Percentiles rank a stretch among this genome's conserved stretches.
Conservation (phyloP, 2,329 filamentous ascomycete species). For the Biscogniauxia sp. region DNA sequence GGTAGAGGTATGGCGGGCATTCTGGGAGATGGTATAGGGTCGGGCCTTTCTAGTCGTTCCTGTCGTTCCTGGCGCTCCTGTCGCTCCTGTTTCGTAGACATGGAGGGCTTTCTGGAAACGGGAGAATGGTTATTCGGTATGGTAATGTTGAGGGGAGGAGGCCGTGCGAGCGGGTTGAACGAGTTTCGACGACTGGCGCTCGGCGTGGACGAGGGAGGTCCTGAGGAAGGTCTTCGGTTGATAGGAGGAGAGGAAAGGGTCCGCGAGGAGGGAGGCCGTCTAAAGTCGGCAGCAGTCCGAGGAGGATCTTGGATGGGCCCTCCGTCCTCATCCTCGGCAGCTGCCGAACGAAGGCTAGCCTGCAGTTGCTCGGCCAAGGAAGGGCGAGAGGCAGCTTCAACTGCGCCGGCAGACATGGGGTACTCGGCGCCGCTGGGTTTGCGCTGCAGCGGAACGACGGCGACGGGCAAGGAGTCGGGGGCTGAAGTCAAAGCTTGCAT, state of each 20-base stretch:
- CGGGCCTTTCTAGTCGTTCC: conserved; percentile 18
- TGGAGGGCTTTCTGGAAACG: conserved; percentile 6
- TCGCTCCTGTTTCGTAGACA: conserved; percentile 22
- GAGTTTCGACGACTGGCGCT: conserved; percentile 48
- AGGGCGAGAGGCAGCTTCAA: conserved; percentile 33
- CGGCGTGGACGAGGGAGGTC: conserved; percentile 31
- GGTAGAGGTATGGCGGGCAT: conserved; percentile 58
- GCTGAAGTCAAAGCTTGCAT: conserved; percentile 57
- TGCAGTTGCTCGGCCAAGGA: conserved; percentile 36
- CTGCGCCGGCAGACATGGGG: conserved; percentile 36
- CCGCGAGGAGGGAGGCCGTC: conserved; percentile 36
- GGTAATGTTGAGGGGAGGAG: conserved; percentile 46
- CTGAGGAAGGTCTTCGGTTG: conserved; percentile 35
- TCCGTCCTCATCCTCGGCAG: conserved; percentile 12
- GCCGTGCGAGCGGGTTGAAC: conserved; percentile 44
- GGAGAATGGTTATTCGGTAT: conserved; percentile 12
- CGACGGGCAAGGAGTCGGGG: conserved; percentile 58
- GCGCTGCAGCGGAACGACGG: conserved; percentile 36
- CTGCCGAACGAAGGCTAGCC: conserved; percentile 15
- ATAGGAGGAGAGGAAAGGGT: conserved; percentile 55
- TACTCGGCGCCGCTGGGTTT: conserved; percentile 36
- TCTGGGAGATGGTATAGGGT: conserved; percentile 46
- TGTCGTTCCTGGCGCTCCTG: conserved; percentile 10
- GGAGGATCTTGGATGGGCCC: conserved; percentile 23
- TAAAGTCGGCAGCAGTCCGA: conserved; percentile 29